Conservation (phyloP, 106 monocot species). For the Platanthera zijinensis region DNA sequence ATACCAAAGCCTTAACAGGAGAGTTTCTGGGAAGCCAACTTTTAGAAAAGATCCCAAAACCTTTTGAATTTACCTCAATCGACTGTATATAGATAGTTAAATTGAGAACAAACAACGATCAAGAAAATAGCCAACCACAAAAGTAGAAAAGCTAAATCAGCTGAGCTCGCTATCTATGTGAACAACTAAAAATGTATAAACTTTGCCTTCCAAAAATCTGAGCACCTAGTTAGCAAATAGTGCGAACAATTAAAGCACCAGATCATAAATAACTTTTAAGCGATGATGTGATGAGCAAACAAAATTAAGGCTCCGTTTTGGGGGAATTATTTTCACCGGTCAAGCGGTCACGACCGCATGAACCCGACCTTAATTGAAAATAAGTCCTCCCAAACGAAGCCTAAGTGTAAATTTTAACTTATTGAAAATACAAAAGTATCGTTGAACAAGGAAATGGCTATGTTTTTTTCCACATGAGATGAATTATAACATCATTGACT, state of each 20-base stretch:
- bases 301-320: no score
- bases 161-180: not conserved
- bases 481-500: not conserved
- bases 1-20: constrained; percentile 69
- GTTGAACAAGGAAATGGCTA: not conserved
- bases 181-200: not conserved
- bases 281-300: not conserved
- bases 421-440: not conserved
- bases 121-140: not conserved
- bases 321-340: no score
- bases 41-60: constrained; percentile 79
- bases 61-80: constrained; percentile 66
- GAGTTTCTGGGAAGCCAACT: constrained; percentile 66
- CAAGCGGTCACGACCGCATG: no score
- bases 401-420: not conserved
- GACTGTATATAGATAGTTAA: constrained; percentile 32
- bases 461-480: not conserved
- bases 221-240: not conserved
- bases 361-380: no score
- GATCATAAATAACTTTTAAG: not conserved
- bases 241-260: not conserved
- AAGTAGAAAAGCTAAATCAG: not conserved
- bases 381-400: no score
- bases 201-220: not conserved
- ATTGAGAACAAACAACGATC: constrained; percentile 8